Conservation (phyloP, 768 basidiomycete genomes). For the Tulasnella sp. region DNA sequence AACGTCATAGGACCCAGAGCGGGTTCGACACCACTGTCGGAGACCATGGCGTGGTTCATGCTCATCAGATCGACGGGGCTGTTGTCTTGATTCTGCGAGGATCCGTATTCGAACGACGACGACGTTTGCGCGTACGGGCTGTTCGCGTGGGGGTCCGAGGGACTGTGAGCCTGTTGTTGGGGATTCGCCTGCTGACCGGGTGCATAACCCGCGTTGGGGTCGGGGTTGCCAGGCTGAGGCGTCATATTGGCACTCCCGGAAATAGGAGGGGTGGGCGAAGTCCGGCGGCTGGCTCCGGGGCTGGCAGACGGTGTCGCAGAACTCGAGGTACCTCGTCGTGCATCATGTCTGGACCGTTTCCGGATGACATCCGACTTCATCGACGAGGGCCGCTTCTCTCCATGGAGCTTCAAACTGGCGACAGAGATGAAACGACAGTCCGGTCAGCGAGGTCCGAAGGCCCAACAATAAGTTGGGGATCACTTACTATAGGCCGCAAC, state of each 20-base stretch:
- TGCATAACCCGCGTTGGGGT: too few species aligned
- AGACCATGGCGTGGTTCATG: constrained; percentile 12
- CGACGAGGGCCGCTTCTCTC: constrained; percentile 72
- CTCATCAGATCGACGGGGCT: constrained; percentile 14
- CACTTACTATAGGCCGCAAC: constrained; percentile 65
- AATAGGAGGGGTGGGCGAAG: constrained; percentile 43
- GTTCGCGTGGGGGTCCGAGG: background rate
- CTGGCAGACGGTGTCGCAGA: constrained; percentile 65
- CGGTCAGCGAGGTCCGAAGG: background rate
- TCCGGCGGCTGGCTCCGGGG: constrained; percentile 58
- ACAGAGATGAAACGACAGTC: background rate
- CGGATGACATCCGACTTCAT: constrained; percentile 89
- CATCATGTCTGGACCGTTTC: constrained; percentile 73
- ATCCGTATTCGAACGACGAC: background rate
- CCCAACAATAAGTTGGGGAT: background rate
- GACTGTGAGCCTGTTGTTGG: background rate
- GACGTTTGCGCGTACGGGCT: constrained; percentile 4
- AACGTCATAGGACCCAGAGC: constrained; percentile 16
- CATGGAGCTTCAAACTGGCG: constrained; percentile 63
- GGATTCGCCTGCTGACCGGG: background rate
- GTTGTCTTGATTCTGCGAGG: constrained; percentile 3
- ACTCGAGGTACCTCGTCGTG: constrained; percentile 12
- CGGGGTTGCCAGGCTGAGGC: constrained; percentile 3
- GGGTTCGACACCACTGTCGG: constrained; percentile 10
- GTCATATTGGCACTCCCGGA: constrained; percentile 6